Evolutionary conservation across 371 early-diverging fungal genomes (phyloP), one percentile per base, ranked within the genome.

Genomic region (Mucor circinelloides): DNA sequence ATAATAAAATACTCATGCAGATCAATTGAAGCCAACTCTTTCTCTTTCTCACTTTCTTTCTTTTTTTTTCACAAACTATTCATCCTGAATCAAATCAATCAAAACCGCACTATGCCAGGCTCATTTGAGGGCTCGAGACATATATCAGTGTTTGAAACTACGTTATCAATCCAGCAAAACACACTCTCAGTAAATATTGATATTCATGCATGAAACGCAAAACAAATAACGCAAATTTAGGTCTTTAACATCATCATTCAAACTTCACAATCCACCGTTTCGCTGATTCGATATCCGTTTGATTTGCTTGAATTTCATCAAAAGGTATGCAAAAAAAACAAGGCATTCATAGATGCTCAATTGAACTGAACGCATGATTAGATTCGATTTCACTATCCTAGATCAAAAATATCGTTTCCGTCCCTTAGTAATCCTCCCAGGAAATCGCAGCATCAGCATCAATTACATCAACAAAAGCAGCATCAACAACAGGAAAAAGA

Each of bases 261-360:
- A 60, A 72, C 75, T n/a, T 66, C 76, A 12, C 58, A 77, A 6
- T 71, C 76, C 27, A 81, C 84, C 38, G 77, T 86, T 2, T 77
- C 84, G 15, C 75, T 89, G 2, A 77, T 83, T 36, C 81, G 89
- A 44, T 85, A 85, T 56, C 87, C 86, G 44, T 80, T 79, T 42
- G 89, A 89, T 67, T 85, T 89, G 74, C 36, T 84, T 17, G 87
- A 89, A 19, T 85, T 89, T 70, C 87, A 89, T 63, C 84, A 86
- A 66, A 85, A 85, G 83, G 67, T 67, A 63, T 19, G 13, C 27
- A 8, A 15, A 1, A 5, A 2, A 25, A 17, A 40, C 17, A 40
- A 1, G 13, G 1, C 1, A 19, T 21, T 17, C 6, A 27, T 58
- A 60, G 25, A 23, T 46, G 6, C 17, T 25, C 8, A 0, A 9